Percentiles rank a stretch among this genome's conserved stretches.
These are phyloP conservation scores for Saturnispora kantuleensis DNA, from an alignment of 805 yeast species.

Conservation along the genomic window DNA sequence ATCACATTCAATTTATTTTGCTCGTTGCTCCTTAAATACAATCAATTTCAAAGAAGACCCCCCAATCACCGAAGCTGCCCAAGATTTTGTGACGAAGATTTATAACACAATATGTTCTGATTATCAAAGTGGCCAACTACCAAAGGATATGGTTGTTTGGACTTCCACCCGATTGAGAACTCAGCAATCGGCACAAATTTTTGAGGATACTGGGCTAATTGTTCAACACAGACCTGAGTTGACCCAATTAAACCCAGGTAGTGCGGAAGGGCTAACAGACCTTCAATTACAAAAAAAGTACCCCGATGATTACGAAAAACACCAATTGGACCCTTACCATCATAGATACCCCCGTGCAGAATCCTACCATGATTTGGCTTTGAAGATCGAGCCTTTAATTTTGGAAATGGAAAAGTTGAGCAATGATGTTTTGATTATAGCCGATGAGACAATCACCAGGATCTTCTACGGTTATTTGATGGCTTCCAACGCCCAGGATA, in stretches of 20 bases:
- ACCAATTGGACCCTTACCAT: slow-evolving; percentile 76
- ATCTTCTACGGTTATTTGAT: slow-evolving; percentile 90
- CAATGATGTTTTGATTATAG: slow-evolving; percentile 80
- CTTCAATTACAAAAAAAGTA: slow-evolving; percentile 48
- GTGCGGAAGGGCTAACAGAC: slow-evolving; percentile 57
- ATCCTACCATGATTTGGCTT: slow-evolving; percentile 91
- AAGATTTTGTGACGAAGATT: slow-evolving; percentile 53
- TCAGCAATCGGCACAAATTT: slow-evolving; percentile 63
- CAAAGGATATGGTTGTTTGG: slow-evolving; percentile 64
- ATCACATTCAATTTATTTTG: slow-evolving; percentile 85
- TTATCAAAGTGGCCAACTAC: slow-evolving; percentile 20
- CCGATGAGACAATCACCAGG: slow-evolving; percentile 83
- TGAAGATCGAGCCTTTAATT: slow-evolving; percentile 85
- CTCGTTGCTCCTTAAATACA: slow-evolving; percentile 60
- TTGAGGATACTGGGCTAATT: slow-evolving; percentile 51
- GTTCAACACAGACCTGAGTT: slow-evolving; percentile 73
- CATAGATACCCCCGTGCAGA: slow-evolving; percentile 88
- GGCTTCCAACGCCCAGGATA: slow-evolving; percentile 83
- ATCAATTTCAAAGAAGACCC: slow-evolving; percentile 67
- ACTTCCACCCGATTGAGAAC: slow-evolving; percentile 86
- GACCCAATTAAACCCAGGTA: slow-evolving; percentile 85
- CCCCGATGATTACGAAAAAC: slow-evolving; percentile 63
- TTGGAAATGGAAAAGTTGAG: slow-evolving; percentile 90
- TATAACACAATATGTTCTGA: slow-evolving; percentile 42
- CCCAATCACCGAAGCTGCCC: slow-evolving; percentile 67